Evolutionary conservation across 371 early-diverging fungal species (phyloP).

Genomic region (Umbelopsis sp.): DNA sequence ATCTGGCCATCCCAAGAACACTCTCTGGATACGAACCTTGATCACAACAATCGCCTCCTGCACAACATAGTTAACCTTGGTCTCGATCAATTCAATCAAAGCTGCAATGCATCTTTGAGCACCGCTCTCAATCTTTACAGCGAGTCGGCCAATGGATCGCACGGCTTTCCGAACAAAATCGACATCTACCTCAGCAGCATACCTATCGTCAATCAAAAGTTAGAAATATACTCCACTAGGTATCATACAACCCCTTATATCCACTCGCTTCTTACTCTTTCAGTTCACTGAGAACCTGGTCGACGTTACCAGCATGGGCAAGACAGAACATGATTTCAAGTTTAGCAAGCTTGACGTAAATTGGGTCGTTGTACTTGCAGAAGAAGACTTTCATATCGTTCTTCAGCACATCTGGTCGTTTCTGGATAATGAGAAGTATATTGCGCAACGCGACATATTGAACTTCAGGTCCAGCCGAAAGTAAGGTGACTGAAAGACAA

Average conservation of each 20-base stretch:
- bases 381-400: constrained; percentile 93
- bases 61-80: constrained; percentile 91
- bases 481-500: constrained; percentile 72
- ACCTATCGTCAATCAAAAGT: constrained; percentile 45
- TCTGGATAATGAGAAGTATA: constrained; percentile 85
- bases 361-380: constrained; percentile 96
- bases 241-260: not conserved
- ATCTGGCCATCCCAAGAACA: not conserved
- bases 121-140: constrained; percentile 84
- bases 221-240: not conserved
- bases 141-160: constrained; percentile 90
- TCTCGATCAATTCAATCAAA: constrained; percentile 84
- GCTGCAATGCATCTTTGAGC: constrained; percentile 87
- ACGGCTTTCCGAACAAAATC: constrained; percentile 95
- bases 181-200: constrained; percentile 93
- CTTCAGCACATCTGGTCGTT: constrained; percentile 77
- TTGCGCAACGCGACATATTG: constrained; percentile 94
- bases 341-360: constrained; percentile 95
- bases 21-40: constrained; percentile 39
- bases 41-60: constrained; percentile 94
- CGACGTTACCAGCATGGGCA: constrained; percentile 78
- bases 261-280: constrained; percentile 78
- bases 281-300: constrained; percentile 85
- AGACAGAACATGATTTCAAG: constrained; percentile 88
- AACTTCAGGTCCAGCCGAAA: constrained; percentile 89